phyloP scores from a whole-genome alignment of 1,284 basidiomycete genomes.

The Coniferiporia sulphurascens region DNA sequence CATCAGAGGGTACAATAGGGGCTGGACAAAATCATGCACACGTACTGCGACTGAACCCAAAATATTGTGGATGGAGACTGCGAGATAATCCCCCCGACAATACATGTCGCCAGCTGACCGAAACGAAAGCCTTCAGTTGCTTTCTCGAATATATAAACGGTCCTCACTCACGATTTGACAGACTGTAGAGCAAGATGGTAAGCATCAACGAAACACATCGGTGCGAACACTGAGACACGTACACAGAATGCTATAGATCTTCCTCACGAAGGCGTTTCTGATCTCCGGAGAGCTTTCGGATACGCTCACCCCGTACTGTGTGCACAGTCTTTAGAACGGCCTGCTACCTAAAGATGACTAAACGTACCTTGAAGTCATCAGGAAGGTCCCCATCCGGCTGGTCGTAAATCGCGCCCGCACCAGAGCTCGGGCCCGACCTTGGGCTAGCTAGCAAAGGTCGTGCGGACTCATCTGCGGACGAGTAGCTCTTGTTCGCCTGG shows the following conservation, averaged over 20 bases:
- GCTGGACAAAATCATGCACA: constrained; percentile 7
- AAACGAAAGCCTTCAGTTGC: constrained; percentile 2
- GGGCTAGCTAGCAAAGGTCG: constrained; percentile 48
- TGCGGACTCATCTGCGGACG: constrained; percentile 32
- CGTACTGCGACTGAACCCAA: constrained; percentile 71
- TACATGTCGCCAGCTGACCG: constrained; percentile 57
- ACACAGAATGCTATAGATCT: constrained; percentile 80
- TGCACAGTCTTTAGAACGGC: constrained; percentile 10
- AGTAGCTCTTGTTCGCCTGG: constrained; percentile 32
- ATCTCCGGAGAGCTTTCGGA: constrained; percentile 69
- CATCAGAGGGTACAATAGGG: neutral
- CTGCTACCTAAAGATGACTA: constrained; percentile 7
- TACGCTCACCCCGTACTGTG: constrained; percentile 72
- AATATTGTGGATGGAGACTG: constrained; percentile 47
- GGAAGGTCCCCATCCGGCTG: constrained; percentile 70
- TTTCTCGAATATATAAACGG: neutral
- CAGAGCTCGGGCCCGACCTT: constrained; percentile 36
- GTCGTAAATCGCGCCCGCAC: constrained; percentile 51
- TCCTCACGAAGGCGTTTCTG: constrained; percentile 70
- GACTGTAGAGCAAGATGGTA: constrained; percentile 38
- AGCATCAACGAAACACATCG: constrained; percentile 2
- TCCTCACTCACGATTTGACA: constrained; percentile 57
- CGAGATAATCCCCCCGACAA: constrained; percentile 66
- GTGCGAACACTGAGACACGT: constrained; percentile 29
- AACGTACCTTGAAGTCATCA: constrained; percentile 76